These are phyloP conservation scores for Fusarium sp. DNA, from an alignment of 2,329 filamentous ascomycete genomes.

Conservation along the genomic window DNA sequence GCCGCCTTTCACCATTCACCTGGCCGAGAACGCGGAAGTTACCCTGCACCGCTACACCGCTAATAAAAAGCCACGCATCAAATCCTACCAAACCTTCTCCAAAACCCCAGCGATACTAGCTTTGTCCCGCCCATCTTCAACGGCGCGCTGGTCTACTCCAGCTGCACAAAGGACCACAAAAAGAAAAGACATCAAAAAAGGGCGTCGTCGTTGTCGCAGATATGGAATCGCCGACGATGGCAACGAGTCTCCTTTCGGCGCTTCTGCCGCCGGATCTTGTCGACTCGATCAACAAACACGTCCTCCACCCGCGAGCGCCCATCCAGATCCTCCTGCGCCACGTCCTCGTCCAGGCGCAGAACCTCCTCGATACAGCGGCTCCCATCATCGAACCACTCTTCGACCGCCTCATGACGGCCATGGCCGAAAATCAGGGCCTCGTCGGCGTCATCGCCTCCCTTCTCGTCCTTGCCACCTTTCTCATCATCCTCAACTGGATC, in stretches of 20 bases:
- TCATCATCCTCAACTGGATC: slow-evolving; percentile 78
- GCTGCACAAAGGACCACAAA: not conserved
- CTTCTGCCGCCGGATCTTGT: slow-evolving; percentile 60
- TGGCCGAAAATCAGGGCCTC: slow-evolving; percentile 51
- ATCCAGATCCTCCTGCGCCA: slow-evolving; percentile 56
- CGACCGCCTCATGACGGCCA: slow-evolving; percentile 52
- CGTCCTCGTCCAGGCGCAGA: slow-evolving; percentile 46
- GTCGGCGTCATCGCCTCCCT: slow-evolving; percentile 50
- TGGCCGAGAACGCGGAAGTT: not conserved
- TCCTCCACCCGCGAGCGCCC: slow-evolving; percentile 60
- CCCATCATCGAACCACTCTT: slow-evolving; percentile 59
- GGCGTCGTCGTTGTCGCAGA: not conserved
- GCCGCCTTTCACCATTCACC: not conserved
- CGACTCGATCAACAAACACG: slow-evolving; percentile 59
- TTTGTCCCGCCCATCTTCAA: not conserved
- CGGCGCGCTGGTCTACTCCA: not conserved
- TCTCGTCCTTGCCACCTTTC: slow-evolving; percentile 60
- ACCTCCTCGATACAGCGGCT: slow-evolving; percentile 47
- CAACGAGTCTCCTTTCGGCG: slow-evolving; percentile 52
- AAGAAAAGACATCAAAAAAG: not conserved
- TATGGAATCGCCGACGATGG: slow-evolving; percentile 49
- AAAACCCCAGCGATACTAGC: not conserved
- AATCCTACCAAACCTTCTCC: not conserved
- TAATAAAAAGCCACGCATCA: slow-evolving; percentile 3
- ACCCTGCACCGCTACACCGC: slow-evolving; percentile 5